Percentiles rank a stretch among this genome's conserved stretches.
Conservation (phyloP, 495 filamentous ascomycete genomes). For the Cercophora scortea region DNA sequence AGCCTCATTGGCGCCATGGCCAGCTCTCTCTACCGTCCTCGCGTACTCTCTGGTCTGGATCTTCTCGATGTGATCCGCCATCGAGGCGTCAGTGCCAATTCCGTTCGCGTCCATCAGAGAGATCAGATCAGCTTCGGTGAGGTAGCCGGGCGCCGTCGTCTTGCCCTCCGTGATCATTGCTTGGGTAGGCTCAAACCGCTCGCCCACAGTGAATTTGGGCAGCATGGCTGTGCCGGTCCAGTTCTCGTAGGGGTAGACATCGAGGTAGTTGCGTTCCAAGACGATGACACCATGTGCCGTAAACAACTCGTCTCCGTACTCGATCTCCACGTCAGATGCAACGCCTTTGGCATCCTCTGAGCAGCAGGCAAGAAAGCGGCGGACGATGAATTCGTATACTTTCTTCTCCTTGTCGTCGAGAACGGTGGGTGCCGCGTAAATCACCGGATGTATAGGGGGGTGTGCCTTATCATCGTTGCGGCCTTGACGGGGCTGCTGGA, state of each 20-base stretch:
- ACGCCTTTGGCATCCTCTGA: slow-evolving; percentile 87
- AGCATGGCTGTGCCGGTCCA: slow-evolving; percentile 85
- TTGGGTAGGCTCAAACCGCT: slow-evolving; percentile 81
- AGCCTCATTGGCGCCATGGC: slow-evolving; percentile 22
- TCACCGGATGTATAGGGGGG: slow-evolving; percentile 91
- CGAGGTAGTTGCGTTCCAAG: slow-evolving; percentile 80
- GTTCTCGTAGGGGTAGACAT: slow-evolving; percentile 93
- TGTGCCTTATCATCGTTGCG: slow-evolving; percentile 92
- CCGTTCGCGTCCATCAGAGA: slow-evolving; percentile 97
- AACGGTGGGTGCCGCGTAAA: slow-evolving; percentile 56
- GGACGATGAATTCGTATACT: slow-evolving; percentile 90
- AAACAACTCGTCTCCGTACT: slow-evolving; percentile 80
- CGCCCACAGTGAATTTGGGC: slow-evolving; percentile 67
- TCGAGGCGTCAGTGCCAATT: slow-evolving; percentile 96
- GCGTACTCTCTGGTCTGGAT: slow-evolving; percentile 88
- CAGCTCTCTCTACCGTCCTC: slow-evolving; percentile 42
- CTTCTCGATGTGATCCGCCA: slow-evolving; percentile 96
- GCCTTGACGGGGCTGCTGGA: slow-evolving; percentile 73
- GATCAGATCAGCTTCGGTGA: slow-evolving; percentile 96
- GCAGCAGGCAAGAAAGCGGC: slow-evolving; percentile 92
- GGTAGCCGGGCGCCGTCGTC: slow-evolving; percentile 72
- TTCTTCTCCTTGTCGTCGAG: slow-evolving; percentile 61
- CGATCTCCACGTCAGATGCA: slow-evolving; percentile 73
- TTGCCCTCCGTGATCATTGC: slow-evolving; percentile 83
- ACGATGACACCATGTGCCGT: slow-evolving; percentile 77